Evolutionary conservation across 192 early-diverging fungal genomes (phyloP), one percentile per base, ranked within the genome.

Genomic region (Backusella tarrabulga): DNA sequence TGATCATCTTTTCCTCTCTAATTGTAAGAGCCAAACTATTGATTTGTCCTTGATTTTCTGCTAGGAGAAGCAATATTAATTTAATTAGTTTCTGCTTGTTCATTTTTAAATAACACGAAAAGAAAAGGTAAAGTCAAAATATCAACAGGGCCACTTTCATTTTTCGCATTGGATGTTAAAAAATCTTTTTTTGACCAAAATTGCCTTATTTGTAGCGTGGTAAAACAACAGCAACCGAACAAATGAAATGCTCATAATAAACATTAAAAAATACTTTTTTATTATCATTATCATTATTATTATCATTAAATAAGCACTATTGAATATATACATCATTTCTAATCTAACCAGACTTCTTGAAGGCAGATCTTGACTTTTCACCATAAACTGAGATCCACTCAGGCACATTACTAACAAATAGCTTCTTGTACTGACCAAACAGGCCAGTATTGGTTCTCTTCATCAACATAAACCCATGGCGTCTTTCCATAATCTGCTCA

Each of bases 361-460:
- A 73, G 17, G 41, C 72, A 26, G 73, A 46, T 68, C 71, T 73
- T 17, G 72, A 52, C 7, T 78, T 66, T 23, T 78, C 71, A 50
- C 42, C 75, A 38, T 76, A 68, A 21, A 50, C 42, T 19, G 75
- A 68, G 14, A 76, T 68, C 78, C 78, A 79, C 23, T 79, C 73
- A 23, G 54, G 21, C 2, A 79, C 78, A 54, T 75, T 75, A 35
- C 73, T 66, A 6, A 35, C 67, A 60, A 70, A 46, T 34, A 60
- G 34, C 15, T 69, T 35, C 1, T 68, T 34, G 50, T 70, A 70
- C 15, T 76, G 75, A 32, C 75, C 75, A 52, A 76, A 76, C 32
- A 50, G 52, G 34, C 67, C 41, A 12, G 50, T 34, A 38, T 68
- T 76, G 7, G 42, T 34, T 68, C 46, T 50, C 7, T 68, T 68